Conservation (phyloP, 192 early-diverging fungal genomes). For the Dissophora ornata region DNA sequence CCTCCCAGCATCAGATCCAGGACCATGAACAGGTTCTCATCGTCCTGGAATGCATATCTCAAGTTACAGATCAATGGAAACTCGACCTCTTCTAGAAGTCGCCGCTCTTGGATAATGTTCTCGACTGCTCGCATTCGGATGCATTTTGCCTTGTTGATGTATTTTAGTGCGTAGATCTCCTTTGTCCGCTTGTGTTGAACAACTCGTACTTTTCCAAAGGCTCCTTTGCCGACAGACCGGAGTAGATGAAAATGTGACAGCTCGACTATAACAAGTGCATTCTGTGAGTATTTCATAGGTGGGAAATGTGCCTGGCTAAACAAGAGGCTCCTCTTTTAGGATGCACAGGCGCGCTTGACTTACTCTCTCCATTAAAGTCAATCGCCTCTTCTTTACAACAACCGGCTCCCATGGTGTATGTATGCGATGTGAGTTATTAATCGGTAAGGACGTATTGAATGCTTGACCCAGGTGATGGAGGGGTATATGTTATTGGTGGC, state of each 20-base stretch:
- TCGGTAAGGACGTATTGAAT: too few relatives aligned
- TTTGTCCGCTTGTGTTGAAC: conserved; percentile 88
- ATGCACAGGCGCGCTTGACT: too few relatives aligned
- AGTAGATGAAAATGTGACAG: conserved; percentile 91
- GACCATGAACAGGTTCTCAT: conserved; percentile 92
- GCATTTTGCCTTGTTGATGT: conserved; percentile 96
- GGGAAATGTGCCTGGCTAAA: too few relatives aligned
- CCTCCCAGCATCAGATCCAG: conserved; percentile 96
- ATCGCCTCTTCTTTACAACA: conserved; percentile 74
- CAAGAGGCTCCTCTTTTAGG: too few relatives aligned
- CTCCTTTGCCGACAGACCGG: conserved; percentile 92
- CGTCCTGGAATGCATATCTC: conserved; percentile 96
- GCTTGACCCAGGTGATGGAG: too few relatives aligned
- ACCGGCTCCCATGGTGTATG: conserved; percentile 57
- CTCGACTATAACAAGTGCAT: too few relatives aligned
- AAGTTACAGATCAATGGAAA: conserved; percentile 90
- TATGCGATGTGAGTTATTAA: background rate
- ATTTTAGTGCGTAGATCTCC: conserved; percentile 92
- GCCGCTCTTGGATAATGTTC: conserved; percentile 92
- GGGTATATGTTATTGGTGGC: background rate
- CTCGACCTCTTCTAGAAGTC: conserved; percentile 87
- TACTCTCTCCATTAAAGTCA: conserved; percentile 80
- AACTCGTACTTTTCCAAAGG: conserved; percentile 96
- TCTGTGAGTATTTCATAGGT: too few relatives aligned
- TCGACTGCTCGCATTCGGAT: conserved; percentile 87